A percentile compares a stretch with the other conserved stretches of the same genome.
These are phyloP conservation scores for Arabidopsis lyrata DNA, from an alignment of 441 rosid genomes.

Conservation along the genomic window DNA sequence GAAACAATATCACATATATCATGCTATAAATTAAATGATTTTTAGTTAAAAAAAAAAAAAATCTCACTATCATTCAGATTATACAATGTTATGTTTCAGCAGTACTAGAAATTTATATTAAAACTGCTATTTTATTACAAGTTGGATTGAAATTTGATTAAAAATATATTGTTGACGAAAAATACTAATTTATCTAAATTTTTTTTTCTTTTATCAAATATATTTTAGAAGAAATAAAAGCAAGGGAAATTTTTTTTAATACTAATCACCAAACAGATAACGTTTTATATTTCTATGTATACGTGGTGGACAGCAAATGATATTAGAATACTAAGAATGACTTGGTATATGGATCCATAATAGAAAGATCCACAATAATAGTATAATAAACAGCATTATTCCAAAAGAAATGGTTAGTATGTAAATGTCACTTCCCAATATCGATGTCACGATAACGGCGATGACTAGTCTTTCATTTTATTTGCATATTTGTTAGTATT, in stretches of 20 bases:
- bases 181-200: no score
- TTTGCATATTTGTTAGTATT: neutral
- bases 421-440: slow-evolving; percentile 35
- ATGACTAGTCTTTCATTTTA: slow-evolving; percentile 4
- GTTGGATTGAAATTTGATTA: no score
- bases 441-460: slow-evolving; percentile 14
- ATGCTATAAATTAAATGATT: no score
- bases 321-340: slow-evolving; percentile 31
- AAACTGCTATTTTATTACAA: no score
- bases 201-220: no score
- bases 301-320: slow-evolving; percentile 19
- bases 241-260: neutral
- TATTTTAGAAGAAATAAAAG: neutral
- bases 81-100: no score
- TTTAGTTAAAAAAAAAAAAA: no score
- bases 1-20: neutral
- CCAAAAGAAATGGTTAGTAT: slow-evolving; percentile 40
- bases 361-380: neutral
- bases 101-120: no score
- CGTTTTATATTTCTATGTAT: slow-evolving; percentile 16
- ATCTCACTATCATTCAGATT: neutral
- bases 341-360: slow-evolving; percentile 30
- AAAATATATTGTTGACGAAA: no score
- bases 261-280: slow-evolving; percentile 28
- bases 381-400: slow-evolving; percentile 22